Conservation (phyloP, 257 asterid genomes). For the Asclepias syriaca region DNA sequence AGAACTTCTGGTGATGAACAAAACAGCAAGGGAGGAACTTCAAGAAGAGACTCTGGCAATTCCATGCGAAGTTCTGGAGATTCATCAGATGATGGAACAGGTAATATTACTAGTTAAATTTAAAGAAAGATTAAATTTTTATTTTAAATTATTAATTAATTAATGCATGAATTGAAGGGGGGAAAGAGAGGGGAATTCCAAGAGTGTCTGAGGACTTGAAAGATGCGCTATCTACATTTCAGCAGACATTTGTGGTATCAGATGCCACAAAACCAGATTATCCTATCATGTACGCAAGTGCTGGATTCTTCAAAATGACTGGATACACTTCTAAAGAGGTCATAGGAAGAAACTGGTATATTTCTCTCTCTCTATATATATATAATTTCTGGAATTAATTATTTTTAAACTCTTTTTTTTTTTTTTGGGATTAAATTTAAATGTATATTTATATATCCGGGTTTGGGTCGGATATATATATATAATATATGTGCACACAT, state of each 20-base stretch:
- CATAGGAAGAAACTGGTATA: constrained; percentile 81
- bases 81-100: constrained; percentile 61
- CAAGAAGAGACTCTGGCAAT: constrained; percentile 63
- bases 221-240: constrained; percentile 88
- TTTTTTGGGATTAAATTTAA: neutral
- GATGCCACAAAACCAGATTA: constrained; percentile 84
- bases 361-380: neutral
- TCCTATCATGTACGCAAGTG: constrained; percentile 95
- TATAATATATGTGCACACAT: neutral
- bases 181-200: constrained; percentile 56
- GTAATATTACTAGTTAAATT: constrained; percentile 8
- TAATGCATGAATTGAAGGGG: constrained; percentile 33
- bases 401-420: neutral
- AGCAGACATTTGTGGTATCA: constrained; percentile 94
- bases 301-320: constrained; percentile 97
- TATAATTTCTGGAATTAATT: too few relatives aligned
- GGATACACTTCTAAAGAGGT: constrained; percentile 91
- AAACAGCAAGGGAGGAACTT: constrained; percentile 26
- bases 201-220: constrained; percentile 76
- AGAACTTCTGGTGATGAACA: constrained; percentile 78
- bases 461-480: constrained; percentile 11
- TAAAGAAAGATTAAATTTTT: too few relatives aligned
- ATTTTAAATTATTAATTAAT: too few relatives aligned
- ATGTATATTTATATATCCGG: too few relatives aligned
- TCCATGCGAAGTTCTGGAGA: constrained; percentile 75